phyloP scores from a whole-genome alignment of 2,329 filamentous ascomycete species.

The Fusarium sp. region DNA sequence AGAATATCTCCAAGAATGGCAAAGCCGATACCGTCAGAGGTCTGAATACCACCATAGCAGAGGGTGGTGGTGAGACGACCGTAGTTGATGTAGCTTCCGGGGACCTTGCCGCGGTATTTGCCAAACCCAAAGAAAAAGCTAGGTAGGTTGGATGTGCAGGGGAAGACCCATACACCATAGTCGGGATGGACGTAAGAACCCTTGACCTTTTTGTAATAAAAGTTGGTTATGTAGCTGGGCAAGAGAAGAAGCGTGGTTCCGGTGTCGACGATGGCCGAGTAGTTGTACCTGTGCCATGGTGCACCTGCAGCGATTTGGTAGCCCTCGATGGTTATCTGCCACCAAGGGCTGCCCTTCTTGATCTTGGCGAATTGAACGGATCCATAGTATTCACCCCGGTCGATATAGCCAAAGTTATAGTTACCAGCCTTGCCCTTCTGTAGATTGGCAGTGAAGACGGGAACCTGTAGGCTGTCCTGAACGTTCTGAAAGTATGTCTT shows the following conservation, averaged over 20 bases:
- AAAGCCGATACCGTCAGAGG: slow-evolving; percentile 51
- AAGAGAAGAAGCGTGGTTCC: slow-evolving; percentile 75
- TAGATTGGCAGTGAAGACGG: slow-evolving; percentile 54
- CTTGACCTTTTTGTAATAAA: slow-evolving; percentile 69
- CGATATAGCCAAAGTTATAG: slow-evolving; percentile 62
- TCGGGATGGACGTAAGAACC: slow-evolving; percentile 58
- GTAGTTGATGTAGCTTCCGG: slow-evolving; percentile 54
- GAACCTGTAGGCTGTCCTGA: slow-evolving; percentile 40
- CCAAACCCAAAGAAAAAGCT: slow-evolving; percentile 52
- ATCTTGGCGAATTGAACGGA: slow-evolving; percentile 65
- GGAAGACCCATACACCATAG: slow-evolving; percentile 68
- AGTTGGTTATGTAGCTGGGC: slow-evolving; percentile 61
- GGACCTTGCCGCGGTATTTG: slow-evolving; percentile 49
- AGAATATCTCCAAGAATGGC: slow-evolving; percentile 55
- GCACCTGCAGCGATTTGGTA: slow-evolving; percentile 61
- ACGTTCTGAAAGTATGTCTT: slow-evolving; percentile 53
- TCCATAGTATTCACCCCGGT: slow-evolving; percentile 67
- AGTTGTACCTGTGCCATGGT: slow-evolving; percentile 45
- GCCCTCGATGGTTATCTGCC: slow-evolving; percentile 68
- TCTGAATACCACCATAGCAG: slow-evolving; percentile 55
- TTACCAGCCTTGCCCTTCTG: slow-evolving; percentile 48
- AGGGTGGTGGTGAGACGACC: slow-evolving; percentile 38
- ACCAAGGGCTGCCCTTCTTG: slow-evolving; percentile 66
- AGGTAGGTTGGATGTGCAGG: slow-evolving; percentile 64
- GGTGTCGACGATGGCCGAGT: slow-evolving; percentile 73